Evolutionary conservation across 495 filamentous ascomycete genomes (phyloP), one percentile per base, ranked within the genome.

Genomic region (Xylaria grammica): DNA sequence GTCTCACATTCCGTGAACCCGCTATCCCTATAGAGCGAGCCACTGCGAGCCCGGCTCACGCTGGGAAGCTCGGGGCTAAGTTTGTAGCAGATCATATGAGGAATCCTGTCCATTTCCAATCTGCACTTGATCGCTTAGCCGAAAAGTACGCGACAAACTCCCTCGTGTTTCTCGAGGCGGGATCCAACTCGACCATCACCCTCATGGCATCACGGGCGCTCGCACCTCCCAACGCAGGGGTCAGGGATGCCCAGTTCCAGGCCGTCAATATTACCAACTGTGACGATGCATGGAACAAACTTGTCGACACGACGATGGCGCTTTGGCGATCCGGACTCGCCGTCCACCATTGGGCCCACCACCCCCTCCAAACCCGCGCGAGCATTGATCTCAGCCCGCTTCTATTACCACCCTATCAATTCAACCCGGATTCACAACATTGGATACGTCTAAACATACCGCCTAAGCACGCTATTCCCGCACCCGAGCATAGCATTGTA

Each of bases 91-190:
- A 78, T 0, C 85, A 87, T 60, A 80, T 80, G 62, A 71, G 82
- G 5, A 68, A 80, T 1, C 81, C 85, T 0, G 85, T 87, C 0
- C 84, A 72, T 61, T 87, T 86, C 60, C 52, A 72, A 6, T 73
- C 83, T 11, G 83, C 84, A 0, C 66, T 86, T 0, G 70, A 79
- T 29, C 67, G 83, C 26, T 68, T 86, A 0, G 65, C n/a, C n/a
- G n/a, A n/a, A n/a, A n/a, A n/a, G n/a, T n/a, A n/a, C n/a, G n/a
- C n/a, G n/a, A n/a, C n/a, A n/a, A n/a, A n/a, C n/a, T n/a, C n/a
- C n/a, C 77, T 6, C 58, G 73, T 82, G 8, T 86, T 76, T 73
- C 73, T 86, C 0, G 85, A 87, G 60, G 82, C 83, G 20, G 84
- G 84, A 0, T 83, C 82, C 2, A 74, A 70, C 29, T 82, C 83